phyloP scores from a whole-genome alignment of 192 early-diverging fungal species.

The Paraglomus brasilianum region DNA sequence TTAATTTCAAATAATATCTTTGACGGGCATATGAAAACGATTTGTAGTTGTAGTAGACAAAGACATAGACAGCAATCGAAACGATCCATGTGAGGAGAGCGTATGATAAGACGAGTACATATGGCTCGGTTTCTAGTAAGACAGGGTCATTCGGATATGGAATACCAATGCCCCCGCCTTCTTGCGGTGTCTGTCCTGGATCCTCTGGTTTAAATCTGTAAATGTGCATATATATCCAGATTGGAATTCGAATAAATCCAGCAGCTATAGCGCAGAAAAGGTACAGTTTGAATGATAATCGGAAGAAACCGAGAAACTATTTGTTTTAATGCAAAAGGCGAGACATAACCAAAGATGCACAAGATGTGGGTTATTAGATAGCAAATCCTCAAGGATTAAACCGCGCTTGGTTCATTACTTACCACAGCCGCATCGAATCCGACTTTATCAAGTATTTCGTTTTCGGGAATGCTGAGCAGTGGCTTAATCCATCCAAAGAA shows the following conservation, averaged over 20 bases:
- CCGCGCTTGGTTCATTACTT: background rate
- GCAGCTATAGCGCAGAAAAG: slow-evolving; percentile 34
- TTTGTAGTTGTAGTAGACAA: slow-evolving; percentile 51
- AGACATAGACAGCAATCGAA: slow-evolving; percentile 48
- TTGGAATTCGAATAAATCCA: too few relatives aligned
- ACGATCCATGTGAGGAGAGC: slow-evolving; percentile 55
- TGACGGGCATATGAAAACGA: slow-evolving; percentile 50
- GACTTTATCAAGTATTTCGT: slow-evolving; percentile 48
- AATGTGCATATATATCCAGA: too few relatives aligned
- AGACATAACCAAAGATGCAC: background rate
- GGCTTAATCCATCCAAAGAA: slow-evolving; percentile 57
- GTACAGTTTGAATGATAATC: slow-evolving; percentile 51
- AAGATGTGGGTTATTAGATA: background rate
- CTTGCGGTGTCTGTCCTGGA: too few relatives aligned
- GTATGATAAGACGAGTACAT: slow-evolving; percentile 6
- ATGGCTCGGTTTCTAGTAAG: background rate
- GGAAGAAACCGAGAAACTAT: slow-evolving; percentile 57
- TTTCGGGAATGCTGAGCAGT: slow-evolving; percentile 44
- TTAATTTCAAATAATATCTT: slow-evolving; percentile 41
- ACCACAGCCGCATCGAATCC: slow-evolving; percentile 61
- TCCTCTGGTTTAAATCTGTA: too few relatives aligned
- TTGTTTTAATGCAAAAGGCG: background rate
- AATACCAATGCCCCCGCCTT: too few relatives aligned
- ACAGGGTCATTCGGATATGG: too few relatives aligned
- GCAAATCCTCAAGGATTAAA: background rate